phyloP scores from a whole-genome alignment of 257 asterid species.

The Scutellaria galericulata region DNA sequence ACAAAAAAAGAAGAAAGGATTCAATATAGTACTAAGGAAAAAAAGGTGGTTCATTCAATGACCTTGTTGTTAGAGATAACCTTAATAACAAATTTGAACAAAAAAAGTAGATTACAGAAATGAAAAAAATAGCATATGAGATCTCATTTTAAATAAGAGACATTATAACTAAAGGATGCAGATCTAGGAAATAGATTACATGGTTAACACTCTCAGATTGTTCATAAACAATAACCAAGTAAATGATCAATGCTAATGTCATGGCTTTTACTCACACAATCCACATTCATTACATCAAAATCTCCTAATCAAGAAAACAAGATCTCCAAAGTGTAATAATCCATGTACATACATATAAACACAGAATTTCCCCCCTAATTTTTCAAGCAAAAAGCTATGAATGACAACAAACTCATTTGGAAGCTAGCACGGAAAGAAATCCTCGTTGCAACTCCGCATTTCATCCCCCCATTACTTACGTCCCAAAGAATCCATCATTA shows the following conservation, averaged over 20 bases:
- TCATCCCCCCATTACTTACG: neutral
- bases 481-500: neutral
- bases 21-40: no score
- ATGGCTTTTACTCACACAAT: constrained; percentile 15
- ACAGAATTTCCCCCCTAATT: neutral
- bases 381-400: constrained; percentile 4
- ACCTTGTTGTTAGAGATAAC: no score
- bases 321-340: constrained; percentile 3
- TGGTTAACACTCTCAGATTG: constrained; percentile 19
- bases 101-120: no score
- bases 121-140: no score
- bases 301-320: constrained; percentile 25
- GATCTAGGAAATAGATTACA: constrained; percentile 32
- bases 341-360: neutral
- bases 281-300: constrained; percentile 37
- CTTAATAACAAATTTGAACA: no score
- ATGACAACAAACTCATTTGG: constrained; percentile 1
- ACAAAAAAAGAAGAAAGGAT: no score
- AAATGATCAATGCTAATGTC: constrained; percentile 26
- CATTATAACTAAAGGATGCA: constrained; percentile 22
- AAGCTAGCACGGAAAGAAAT: neutral
- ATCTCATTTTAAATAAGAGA: no score
- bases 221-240: constrained; percentile 15
- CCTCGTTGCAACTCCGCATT: neutral
- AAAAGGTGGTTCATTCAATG: no score